phyloP scores from a whole-genome alignment of 495 filamentous ascomycete genomes.

The Cryomyces antarcticus region DNA sequence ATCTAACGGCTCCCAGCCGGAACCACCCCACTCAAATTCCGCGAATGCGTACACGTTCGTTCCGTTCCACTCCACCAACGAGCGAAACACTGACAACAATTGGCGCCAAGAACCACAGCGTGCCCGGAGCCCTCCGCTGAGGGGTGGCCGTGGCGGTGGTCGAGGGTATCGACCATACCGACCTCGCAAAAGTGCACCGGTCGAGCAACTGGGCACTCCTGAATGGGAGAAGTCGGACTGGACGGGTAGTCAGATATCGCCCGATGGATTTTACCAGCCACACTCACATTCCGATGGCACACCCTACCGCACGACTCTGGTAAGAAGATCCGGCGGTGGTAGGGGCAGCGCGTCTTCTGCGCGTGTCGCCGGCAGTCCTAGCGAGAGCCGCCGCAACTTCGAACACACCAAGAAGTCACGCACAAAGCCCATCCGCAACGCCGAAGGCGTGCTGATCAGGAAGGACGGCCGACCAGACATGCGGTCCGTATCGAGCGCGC shows the following conservation, averaged over 20 bases:
- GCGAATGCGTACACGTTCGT: conserved; percentile 4
- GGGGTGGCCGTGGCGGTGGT: conserved; percentile 8
- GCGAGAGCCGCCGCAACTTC: neutral
- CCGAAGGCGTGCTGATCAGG: conserved; percentile 22
- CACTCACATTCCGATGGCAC: neutral
- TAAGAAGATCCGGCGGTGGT: conserved; percentile 11
- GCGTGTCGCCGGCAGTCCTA: neutral
- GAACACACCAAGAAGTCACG: conserved; percentile 21
- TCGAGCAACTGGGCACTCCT: conserved; percentile 10
- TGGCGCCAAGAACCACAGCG: conserved; percentile 18
- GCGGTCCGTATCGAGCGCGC: conserved; percentile 18
- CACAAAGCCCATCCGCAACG: conserved; percentile 20
- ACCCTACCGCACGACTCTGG: conserved; percentile 1
- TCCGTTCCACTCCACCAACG: conserved; percentile 10
- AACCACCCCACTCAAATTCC: conserved; percentile 7
- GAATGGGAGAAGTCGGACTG: conserved; percentile 18
- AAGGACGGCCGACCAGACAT: conserved; percentile 24
- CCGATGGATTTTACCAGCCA: conserved; percentile 14
- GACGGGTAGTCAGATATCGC: conserved; percentile 11
- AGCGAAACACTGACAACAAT: conserved; percentile 10
- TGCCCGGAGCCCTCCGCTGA: neutral
- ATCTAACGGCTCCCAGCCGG: conserved; percentile 4
- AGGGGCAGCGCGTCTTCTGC: neutral
- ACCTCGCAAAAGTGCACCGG: conserved; percentile 7
- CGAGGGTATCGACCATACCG: conserved; percentile 9